A percentile compares a stretch with the other conserved stretches of the same genome.
Conservation (phyloP, 2,329 filamentous ascomycete genomes). For the Capronia epimyces region DNA sequence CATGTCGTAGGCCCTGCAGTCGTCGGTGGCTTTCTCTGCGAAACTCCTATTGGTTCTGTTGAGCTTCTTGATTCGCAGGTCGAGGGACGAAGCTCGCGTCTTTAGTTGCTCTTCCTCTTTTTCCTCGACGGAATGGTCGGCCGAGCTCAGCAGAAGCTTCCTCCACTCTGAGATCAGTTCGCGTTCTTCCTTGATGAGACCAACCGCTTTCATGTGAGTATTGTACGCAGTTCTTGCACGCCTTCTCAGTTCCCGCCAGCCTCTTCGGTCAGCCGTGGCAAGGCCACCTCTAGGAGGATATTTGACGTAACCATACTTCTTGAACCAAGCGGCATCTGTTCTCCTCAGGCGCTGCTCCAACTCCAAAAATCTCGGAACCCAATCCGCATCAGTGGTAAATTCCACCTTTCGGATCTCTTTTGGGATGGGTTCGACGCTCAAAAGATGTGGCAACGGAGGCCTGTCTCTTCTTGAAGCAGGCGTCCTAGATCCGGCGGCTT, state of each 20-base stretch:
- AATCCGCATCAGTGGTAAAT: slow-evolving; percentile 16
- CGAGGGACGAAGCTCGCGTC: slow-evolving; percentile 3
- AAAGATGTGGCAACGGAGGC: slow-evolving; percentile 10
- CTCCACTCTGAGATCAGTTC: slow-evolving; percentile 15
- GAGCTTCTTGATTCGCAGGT: slow-evolving; percentile 5
- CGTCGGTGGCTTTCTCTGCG: slow-evolving; percentile 26
- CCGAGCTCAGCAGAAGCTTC: neutral
- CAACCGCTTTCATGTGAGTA: slow-evolving; percentile 13
- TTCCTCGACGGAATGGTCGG: neutral
- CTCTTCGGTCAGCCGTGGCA: slow-evolving; percentile 7
- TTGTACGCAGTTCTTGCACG: slow-evolving; percentile 15
- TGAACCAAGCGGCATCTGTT: slow-evolving; percentile 11
- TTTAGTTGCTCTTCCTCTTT: slow-evolving; percentile 4
- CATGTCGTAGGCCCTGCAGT: slow-evolving; percentile 22
- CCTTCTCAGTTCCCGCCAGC: slow-evolving; percentile 12
- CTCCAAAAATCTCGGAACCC: slow-evolving; percentile 12
- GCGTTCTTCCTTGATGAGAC: slow-evolving; percentile 18
- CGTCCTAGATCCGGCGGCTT: neutral
- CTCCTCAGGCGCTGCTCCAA: slow-evolving; percentile 12
- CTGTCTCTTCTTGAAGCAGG: slow-evolving; percentile 3
- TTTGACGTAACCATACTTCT: neutral
- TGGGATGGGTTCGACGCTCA: slow-evolving; percentile 11
- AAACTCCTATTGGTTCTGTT: slow-evolving; percentile 15
- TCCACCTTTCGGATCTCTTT: slow-evolving; percentile 4
- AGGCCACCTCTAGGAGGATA: neutral